Percentiles rank a stretch among this genome's conserved stretches.
phyloP scores from a whole-genome alignment of 306 rosid species.

The Cucumis melo region DNA sequence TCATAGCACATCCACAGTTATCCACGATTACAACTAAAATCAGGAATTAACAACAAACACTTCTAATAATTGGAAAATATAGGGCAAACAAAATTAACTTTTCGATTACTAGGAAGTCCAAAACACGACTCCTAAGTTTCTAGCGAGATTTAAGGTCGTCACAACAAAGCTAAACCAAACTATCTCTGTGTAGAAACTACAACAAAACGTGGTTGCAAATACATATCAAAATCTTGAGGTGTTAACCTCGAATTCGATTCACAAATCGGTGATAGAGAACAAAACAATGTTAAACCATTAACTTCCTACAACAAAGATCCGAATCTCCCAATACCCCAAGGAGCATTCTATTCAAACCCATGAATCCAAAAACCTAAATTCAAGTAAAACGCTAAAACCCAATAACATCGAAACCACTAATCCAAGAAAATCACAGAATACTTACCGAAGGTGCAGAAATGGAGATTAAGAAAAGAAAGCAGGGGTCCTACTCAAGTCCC shows the following conservation, averaged over 20 bases:
- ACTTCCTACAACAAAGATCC: not conserved
- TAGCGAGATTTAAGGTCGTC: not conserved
- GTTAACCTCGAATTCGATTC: not conserved
- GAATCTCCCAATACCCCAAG: not conserved
- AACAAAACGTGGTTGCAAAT: not conserved
- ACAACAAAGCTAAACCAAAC: not conserved
- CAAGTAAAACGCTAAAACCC: not conserved
- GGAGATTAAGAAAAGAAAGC: not conserved
- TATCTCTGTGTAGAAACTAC: not conserved
- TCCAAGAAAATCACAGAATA: not conserved
- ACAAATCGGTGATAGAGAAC: not conserved
- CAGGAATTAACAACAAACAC: not conserved
- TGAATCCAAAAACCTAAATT: not conserved
- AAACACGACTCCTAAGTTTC: not conserved
- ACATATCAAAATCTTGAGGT: not conserved
- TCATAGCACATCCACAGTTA: not conserved
- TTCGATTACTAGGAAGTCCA: not conserved
- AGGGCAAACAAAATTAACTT: not conserved
- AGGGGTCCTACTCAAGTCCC: not conserved
- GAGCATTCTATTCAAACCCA: not conserved
- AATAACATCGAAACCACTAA: not conserved
- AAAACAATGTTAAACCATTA: not conserved
- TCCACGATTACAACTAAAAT: not conserved
- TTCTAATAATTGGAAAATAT: not conserved
- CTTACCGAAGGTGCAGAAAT: not conserved